Conservation (phyloP, 306 rosid species). For the Glycine tomentella region DNA sequence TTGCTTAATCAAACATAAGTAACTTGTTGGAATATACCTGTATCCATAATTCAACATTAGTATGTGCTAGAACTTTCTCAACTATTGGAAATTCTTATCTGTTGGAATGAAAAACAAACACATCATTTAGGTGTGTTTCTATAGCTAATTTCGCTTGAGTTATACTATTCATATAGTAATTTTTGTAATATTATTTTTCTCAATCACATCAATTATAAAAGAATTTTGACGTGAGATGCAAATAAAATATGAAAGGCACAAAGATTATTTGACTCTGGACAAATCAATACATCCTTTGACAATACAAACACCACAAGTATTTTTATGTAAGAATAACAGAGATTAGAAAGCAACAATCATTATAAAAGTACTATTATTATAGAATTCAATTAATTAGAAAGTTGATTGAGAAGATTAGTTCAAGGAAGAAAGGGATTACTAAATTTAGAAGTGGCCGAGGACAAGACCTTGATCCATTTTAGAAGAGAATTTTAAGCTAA, state of each 20-base stretch:
- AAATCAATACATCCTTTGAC: conserved; percentile 15
- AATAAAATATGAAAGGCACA: conserved; percentile 8
- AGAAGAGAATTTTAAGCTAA: conserved; percentile 6
- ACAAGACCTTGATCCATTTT: conserved; percentile 30
- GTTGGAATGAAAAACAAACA: background rate
- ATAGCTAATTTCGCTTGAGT: background rate
- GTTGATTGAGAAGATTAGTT: conserved; percentile 33
- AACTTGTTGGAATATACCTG: conserved; percentile 37
- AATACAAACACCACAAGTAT: conserved; percentile 1
- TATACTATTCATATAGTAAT: background rate
- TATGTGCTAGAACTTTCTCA: conserved; percentile 33
- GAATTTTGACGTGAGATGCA: background rate
- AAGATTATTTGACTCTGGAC: background rate
- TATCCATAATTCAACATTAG: conserved; percentile 28
- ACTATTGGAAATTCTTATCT: background rate
- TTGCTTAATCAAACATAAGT: conserved; percentile 39
- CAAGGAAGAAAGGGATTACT: background rate
- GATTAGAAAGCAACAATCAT: conserved; percentile 21
- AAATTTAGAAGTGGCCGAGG: conserved; percentile 32
- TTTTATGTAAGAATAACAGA: background rate
- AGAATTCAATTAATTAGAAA: conserved; percentile 38
- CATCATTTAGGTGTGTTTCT: background rate
- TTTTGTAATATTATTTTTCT: background rate
- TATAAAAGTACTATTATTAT: background rate
- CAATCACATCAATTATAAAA: background rate